Percentiles rank a stretch among this genome's conserved stretches.
phyloP scores from a whole-genome alignment of 345 rosid species.

The Rhizophora apiculata region DNA sequence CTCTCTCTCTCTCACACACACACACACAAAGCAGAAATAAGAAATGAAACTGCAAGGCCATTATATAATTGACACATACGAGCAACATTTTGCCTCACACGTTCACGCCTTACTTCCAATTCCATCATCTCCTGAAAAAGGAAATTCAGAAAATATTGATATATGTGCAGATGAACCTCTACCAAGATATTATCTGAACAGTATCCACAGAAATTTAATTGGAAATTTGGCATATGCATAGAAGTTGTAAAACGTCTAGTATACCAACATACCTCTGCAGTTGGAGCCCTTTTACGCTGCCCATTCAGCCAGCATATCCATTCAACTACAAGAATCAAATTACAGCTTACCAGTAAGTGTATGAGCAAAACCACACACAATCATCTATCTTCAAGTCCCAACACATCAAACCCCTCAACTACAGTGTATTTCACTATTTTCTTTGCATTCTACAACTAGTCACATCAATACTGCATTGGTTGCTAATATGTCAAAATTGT shows the following conservation, averaged over 20 bases:
- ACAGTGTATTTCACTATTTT: background rate
- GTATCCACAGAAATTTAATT: no score
- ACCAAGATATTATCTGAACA: no score
- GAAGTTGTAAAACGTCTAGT: background rate
- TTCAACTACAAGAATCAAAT: constrained; percentile 62
- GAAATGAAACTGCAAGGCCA: constrained; percentile 11
- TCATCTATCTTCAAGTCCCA: background rate
- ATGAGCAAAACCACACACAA: constrained; percentile 3
- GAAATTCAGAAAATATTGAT: constrained; percentile 17
- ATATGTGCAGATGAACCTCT: no score
- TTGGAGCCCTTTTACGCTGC: constrained; percentile 82
- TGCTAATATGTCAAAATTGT: background rate
- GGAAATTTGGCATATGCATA: no score
- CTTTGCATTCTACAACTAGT: constrained; percentile 8
- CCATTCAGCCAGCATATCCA: constrained; percentile 99
- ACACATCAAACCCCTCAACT: background rate
- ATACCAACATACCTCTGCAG: constrained; percentile 59
- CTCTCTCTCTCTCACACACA: no score
- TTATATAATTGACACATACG: constrained; percentile 43
- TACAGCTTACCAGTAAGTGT: constrained; percentile 6
- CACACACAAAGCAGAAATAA: no score
- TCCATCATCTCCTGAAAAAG: constrained; percentile 64
- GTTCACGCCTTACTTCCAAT: constrained; percentile 86
- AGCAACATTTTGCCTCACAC: constrained; percentile 72
- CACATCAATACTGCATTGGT: background rate